Conservation (phyloP, 805 yeast genomes). For the Helenozyma rhizophorensis region DNA sequence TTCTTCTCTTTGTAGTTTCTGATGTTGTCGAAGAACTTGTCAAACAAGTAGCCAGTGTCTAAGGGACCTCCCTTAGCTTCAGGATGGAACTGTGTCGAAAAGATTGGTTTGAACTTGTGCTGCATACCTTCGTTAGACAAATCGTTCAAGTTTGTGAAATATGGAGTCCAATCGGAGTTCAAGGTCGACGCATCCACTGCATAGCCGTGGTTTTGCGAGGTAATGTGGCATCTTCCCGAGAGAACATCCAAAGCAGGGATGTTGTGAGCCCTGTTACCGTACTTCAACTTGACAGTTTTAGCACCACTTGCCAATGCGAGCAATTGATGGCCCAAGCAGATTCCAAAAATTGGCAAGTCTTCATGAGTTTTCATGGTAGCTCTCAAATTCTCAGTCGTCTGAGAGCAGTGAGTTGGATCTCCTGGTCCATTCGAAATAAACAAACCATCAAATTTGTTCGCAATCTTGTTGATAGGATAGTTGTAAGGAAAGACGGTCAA, state of each 20-base stretch:
- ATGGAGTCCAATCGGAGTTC: conserved; percentile 67
- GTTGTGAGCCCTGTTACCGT: conserved; percentile 98
- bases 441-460: conserved; percentile 89
- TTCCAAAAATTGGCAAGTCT: conserved; percentile 92
- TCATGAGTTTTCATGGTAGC: conserved; percentile 52
- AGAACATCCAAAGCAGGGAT: conserved; percentile 90
- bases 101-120: conserved; percentile 81
- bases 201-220: conserved; percentile 98
- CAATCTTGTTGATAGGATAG: conserved; percentile 87
- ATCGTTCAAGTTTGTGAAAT: conserved; percentile 90
- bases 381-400: conserved; percentile 64
- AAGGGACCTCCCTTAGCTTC: conserved; percentile 99
- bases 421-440: conserved; percentile 99
- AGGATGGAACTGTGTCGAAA: conserved; percentile 97
- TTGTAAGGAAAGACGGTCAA: conserved; percentile 96
- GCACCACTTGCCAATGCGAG: conserved; percentile 95
- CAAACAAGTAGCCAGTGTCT: conserved; percentile 88
- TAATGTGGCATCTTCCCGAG: conserved; percentile 93
- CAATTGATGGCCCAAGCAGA: conserved; percentile 96
- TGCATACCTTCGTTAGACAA: conserved; percentile 97
- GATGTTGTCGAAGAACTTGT: conserved; percentile 76
- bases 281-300: conserved; percentile 84
- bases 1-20: conserved; percentile 42
- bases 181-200: conserved; percentile 86
- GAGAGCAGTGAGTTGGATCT: conserved; percentile 85